These are phyloP conservation scores for Debaryomyces fabryi DNA, from an alignment of 1,139 yeast genomes.

Conservation along the genomic window DNA sequence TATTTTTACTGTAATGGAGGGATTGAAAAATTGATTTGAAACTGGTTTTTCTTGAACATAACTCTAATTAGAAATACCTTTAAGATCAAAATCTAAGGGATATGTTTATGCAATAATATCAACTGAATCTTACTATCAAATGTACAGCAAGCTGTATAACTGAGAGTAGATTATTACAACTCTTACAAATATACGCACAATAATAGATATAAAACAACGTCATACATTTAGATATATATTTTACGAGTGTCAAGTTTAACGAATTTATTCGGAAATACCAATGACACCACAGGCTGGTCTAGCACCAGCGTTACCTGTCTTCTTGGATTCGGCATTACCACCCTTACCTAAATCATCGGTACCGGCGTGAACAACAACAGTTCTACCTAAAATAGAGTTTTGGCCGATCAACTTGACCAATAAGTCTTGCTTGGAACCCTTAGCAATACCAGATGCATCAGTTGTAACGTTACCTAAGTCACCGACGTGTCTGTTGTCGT, in stretches of 20 bases:
- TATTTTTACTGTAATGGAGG: too few relatives aligned
- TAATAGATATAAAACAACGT: background rate
- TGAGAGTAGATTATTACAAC: background rate
- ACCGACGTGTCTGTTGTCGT: slow-evolving; percentile 91
- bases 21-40: too few relatives aligned
- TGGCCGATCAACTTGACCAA: slow-evolving; percentile 82
- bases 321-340: slow-evolving; percentile 88
- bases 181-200: background rate
- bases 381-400: slow-evolving; percentile 88
- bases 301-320: slow-evolving; percentile 98
- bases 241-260: background rate
- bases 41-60: too few relatives aligned
- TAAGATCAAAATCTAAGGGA: too few relatives aligned
- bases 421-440: slow-evolving; percentile 80
- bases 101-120: too few relatives aligned
- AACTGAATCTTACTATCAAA: background rate
- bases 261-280: slow-evolving; percentile 59
- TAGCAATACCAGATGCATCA: slow-evolving; percentile 84
- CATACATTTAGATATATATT: slow-evolving; percentile 6
- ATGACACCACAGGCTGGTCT: slow-evolving; percentile 99
- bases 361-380: slow-evolving; percentile 95
- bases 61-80: too few relatives aligned
- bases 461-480: slow-evolving; percentile 94
- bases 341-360: slow-evolving; percentile 97
- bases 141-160: background rate